A percentile compares a stretch with the other conserved stretches of the same genome.
These are phyloP conservation scores for Bruguiera parviflora DNA, from an alignment of 345 rosid species.

Conservation along the genomic window DNA sequence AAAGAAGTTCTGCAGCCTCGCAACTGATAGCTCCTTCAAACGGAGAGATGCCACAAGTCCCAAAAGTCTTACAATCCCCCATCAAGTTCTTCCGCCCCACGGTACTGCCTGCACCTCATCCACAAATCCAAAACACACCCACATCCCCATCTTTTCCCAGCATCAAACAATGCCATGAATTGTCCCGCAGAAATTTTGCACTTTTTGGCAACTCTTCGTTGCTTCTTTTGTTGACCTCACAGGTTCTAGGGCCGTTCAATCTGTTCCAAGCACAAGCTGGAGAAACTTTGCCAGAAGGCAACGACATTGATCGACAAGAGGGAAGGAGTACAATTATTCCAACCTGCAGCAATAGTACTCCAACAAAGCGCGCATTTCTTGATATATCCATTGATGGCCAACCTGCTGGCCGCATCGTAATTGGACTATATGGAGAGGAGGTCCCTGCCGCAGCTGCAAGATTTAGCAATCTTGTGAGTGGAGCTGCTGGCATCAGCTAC, in stretches of 20 bases:
- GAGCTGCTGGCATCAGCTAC: slow-evolving; percentile 80
- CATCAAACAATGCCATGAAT: slow-evolving; percentile 31
- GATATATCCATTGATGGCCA: slow-evolving; percentile 74
- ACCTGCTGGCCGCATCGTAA: slow-evolving; percentile 59
- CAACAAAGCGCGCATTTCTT: slow-evolving; percentile 57
- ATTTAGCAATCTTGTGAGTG: slow-evolving; percentile 63
- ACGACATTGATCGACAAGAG: slow-evolving; percentile 10
- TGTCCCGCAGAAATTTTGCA: slow-evolving; percentile 61
- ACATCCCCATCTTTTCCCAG: slow-evolving; percentile 24
- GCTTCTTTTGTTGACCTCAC: slow-evolving; percentile 55
- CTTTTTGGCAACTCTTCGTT: slow-evolving; percentile 47
- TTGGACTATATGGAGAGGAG: slow-evolving; percentile 63
- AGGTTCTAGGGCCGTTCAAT: slow-evolving; percentile 39
- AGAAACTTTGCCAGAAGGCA: slow-evolving; percentile 21
- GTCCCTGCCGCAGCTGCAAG: slow-evolving; percentile 62
- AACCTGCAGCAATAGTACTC: slow-evolving; percentile 34
- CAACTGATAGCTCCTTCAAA: background rate
- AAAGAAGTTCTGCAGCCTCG: background rate
- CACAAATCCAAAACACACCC: slow-evolving; percentile 24
- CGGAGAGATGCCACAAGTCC: slow-evolving; percentile 42
- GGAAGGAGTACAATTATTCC: slow-evolving; percentile 11
- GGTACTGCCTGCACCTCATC: slow-evolving; percentile 17
- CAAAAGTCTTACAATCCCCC: slow-evolving; percentile 32
- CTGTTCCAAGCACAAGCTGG: slow-evolving; percentile 37
- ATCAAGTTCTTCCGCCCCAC: slow-evolving; percentile 18